These are phyloP conservation scores for Mucor saturninus DNA, from an alignment of 371 early-diverging fungal species.

Conservation along the genomic window DNA sequence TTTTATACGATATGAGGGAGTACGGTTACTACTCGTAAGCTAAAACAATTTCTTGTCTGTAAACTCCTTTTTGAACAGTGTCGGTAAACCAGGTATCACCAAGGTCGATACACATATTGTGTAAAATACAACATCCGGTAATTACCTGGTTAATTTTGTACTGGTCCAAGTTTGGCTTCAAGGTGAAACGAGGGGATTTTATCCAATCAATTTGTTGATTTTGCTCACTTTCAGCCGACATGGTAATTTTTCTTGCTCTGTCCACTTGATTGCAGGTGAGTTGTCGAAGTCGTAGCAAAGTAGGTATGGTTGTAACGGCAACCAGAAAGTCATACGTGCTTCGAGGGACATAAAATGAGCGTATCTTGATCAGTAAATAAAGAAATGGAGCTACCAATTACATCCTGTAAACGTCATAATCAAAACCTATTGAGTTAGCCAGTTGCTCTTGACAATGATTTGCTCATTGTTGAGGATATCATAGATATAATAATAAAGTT, in stretches of 20 bases:
- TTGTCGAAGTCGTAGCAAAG: slow-evolving; percentile 7
- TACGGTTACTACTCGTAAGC: background rate
- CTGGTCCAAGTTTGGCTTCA: too few species aligned
- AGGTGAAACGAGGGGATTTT: too few species aligned
- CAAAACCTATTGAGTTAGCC: slow-evolving; percentile 17
- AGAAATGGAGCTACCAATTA: slow-evolving; percentile 17
- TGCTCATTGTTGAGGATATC: too few species aligned
- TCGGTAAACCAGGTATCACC: too few species aligned
- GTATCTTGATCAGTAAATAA: slow-evolving; percentile 13
- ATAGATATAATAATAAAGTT: too few species aligned
- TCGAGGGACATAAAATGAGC: slow-evolving; percentile 17
- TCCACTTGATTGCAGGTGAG: slow-evolving; percentile 10
- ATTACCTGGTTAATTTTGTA: too few species aligned
- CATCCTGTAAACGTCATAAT: slow-evolving; percentile 17
- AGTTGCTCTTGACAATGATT: slow-evolving; percentile 14
- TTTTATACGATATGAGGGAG: background rate
- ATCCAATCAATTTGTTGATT: too few species aligned
- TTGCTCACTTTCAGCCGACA: slow-evolving; percentile 11
- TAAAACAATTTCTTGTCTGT: slow-evolving; percentile 1
- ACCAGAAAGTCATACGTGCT: slow-evolving; percentile 15
- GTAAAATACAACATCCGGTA: too few species aligned
- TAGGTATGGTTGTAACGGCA: slow-evolving; percentile 13
- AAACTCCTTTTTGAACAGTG: background rate
- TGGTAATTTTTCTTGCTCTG: slow-evolving; percentile 10
- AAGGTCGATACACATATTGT: too few species aligned